Base-by-base conservation (phyloP, 768 basidiomycete species). In the Russula virescens region DNA sequence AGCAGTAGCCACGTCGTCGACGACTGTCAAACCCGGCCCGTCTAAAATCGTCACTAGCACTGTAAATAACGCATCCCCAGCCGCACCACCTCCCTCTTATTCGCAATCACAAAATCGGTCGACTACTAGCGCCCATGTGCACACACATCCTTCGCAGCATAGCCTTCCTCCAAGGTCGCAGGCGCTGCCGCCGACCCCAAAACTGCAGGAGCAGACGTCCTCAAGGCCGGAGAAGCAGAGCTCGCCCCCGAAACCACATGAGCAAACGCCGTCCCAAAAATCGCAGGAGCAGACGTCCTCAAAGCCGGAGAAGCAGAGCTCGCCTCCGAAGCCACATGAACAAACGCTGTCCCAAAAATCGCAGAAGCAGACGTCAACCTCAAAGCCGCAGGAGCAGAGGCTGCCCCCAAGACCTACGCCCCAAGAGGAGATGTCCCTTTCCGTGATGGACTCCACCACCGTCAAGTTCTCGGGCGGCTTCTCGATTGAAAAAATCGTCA, bases 381-480 rank as follows among this genome's bases (percentile, higher is more conserved):
- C 13, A 54, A 40, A 5, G n/a, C 8, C 18, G 21, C 40, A 45
- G 28, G 53, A 64, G 45, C 57, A 25, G 40, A 14, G 13, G 13
- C 54, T 16, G 5, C 47, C 2, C 9, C 21, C 26, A 7, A 28
- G 28, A 9, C 13, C 18, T 58, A n/a, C 14, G 18, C 38, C 51
- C 2, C 8, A n/a, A 28, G 64, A 66, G 0, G 61, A 54, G 13
- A 45, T 74, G 2, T 56, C 66, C 0, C 57, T 79, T 14, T 76
- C 71, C 0, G 69, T 88, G 8, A 77, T 83, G 46, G 80, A 84
- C 42, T 80, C 86, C 58, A 84, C 81, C 23, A 78, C 75, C 55
- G 80, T 86, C 21, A 80, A 76, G 23, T 75, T 90, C 50, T 80
- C 80, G 35, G 71, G 81, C 0, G 90, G 91, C 0, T 88, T 88